phyloP scores from a whole-genome alignment of 1,284 basidiomycete species.

The Boletellus deceptivus region DNA sequence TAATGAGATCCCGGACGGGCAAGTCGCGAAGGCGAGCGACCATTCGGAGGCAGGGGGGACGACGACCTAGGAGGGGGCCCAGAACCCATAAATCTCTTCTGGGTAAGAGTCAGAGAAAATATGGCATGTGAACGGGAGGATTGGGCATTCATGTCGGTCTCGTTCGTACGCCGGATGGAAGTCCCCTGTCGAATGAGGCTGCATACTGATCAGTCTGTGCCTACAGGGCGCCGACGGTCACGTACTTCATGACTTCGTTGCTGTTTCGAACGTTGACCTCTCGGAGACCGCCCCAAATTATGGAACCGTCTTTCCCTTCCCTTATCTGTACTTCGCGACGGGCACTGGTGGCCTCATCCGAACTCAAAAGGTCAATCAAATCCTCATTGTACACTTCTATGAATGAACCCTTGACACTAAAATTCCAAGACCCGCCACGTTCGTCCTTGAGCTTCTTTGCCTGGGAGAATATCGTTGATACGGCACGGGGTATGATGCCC shows the following conservation, averaged over 20 bases:
- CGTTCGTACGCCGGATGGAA: slow-evolving; percentile 88
- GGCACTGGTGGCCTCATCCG: slow-evolving; percentile 60
- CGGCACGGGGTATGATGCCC: slow-evolving; percentile 95
- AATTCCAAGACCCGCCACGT: slow-evolving; percentile 70
- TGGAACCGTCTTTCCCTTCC: slow-evolving; percentile 94
- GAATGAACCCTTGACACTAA: slow-evolving; percentile 80
- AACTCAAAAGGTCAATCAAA: slow-evolving; percentile 83
- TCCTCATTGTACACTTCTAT: slow-evolving; percentile 99
- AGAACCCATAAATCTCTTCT: slow-evolving; percentile 76
- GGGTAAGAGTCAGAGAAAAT: slow-evolving; percentile 92
- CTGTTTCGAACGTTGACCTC: slow-evolving; percentile 85
- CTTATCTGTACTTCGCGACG: slow-evolving; percentile 91
- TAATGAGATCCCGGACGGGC: slow-evolving; percentile 75
- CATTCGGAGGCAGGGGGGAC: slow-evolving; percentile 67
- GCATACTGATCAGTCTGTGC: slow-evolving; percentile 21
- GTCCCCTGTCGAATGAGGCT: slow-evolving; percentile 86
- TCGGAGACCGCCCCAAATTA: slow-evolving; percentile 94
- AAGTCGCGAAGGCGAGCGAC: slow-evolving; percentile 75
- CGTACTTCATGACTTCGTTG: slow-evolving; percentile 88
- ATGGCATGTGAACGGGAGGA: slow-evolving; percentile 98
- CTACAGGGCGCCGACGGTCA: slow-evolving; percentile 19
- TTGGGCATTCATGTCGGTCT: slow-evolving; percentile 98
- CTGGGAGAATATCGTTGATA: slow-evolving; percentile 85
- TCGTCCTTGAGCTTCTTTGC: slow-evolving; percentile 77
- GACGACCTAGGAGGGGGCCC: slow-evolving; percentile 67